Conservation (phyloP, 371 early-diverging fungal genomes). For the Dipsacomyces acuminosporus region DNA sequence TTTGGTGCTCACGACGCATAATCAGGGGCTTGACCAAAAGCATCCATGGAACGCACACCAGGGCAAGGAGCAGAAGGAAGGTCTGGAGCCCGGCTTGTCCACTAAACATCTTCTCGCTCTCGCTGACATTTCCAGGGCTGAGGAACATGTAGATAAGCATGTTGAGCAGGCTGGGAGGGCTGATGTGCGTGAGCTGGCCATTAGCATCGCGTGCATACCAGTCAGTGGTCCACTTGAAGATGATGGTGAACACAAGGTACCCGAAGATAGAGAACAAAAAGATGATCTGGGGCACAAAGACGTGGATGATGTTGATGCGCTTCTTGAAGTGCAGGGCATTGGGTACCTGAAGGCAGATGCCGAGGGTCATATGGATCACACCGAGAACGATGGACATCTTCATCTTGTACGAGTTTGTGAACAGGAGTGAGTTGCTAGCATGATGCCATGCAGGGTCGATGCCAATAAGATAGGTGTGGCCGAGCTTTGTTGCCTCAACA, state of each 20-base stretch:
- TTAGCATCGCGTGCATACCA: slow-evolving; percentile 70
- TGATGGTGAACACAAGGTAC: slow-evolving; percentile 88
- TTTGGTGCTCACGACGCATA: slow-evolving; percentile 72
- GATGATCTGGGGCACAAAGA: slow-evolving; percentile 93
- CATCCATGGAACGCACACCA: slow-evolving; percentile 99
- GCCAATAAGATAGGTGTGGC: slow-evolving; percentile 56
- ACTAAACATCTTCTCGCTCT: slow-evolving; percentile 67
- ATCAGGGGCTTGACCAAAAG: slow-evolving; percentile 92
- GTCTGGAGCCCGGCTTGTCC: slow-evolving; percentile 91
- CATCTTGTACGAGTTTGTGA: slow-evolving; percentile 99
- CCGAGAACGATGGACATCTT: slow-evolving; percentile 98
- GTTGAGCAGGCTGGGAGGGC: slow-evolving; percentile 94
- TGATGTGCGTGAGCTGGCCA: slow-evolving; percentile 62
- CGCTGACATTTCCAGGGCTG: slow-evolving; percentile 82
- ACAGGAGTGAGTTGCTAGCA: slow-evolving; percentile 86
- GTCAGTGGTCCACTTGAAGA: slow-evolving; percentile 96
- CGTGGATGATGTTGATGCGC: slow-evolving; percentile 73
- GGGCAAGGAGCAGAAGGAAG: slow-evolving; percentile 76
- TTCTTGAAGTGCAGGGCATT: slow-evolving; percentile 89
- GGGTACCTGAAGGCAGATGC: slow-evolving; percentile 84
- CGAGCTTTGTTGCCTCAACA: slow-evolving; percentile 44
- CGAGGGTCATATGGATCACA: slow-evolving; percentile 97
- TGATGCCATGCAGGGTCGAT: slow-evolving; percentile 91
- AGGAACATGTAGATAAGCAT: slow-evolving; percentile 99
- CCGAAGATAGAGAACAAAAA: slow-evolving; percentile 95